Conservation (phyloP, 768 basidiomycete species). For the Suillus weaverae region DNA sequence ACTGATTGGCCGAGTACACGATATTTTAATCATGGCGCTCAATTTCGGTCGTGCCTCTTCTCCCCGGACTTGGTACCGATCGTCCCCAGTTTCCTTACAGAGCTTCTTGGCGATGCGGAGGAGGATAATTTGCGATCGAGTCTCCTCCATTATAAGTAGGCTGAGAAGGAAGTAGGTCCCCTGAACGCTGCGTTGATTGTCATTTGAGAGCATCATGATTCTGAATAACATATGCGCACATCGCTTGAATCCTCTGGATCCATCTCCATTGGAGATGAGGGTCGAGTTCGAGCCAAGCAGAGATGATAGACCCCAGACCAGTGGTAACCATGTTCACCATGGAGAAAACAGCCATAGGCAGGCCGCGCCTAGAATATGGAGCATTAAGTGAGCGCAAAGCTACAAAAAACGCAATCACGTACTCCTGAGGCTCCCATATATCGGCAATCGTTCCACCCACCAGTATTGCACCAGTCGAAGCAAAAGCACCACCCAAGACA, state of each 20-base stretch:
- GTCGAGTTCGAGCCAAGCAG: constrained; percentile 67
- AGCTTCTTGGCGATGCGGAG: constrained; percentile 58
- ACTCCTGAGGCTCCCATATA: constrained; percentile 64
- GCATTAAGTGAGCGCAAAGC: background rate
- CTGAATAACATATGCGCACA: constrained; percentile 37
- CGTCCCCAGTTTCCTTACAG: constrained; percentile 66
- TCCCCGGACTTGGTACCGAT: constrained; percentile 57
- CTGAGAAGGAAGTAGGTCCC: constrained; percentile 52
- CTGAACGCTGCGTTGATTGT: constrained; percentile 42
- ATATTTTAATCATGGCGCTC: constrained; percentile 58
- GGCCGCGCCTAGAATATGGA: constrained; percentile 50
- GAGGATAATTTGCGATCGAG: constrained; percentile 68
- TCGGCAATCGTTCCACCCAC: constrained; percentile 72
- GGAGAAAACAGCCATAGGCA: constrained; percentile 75
- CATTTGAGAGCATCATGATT: background rate
- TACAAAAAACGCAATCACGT: constrained; percentile 33
- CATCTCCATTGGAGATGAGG: constrained; percentile 67
- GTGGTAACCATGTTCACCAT: constrained; percentile 60
- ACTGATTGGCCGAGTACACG: constrained; percentile 72
- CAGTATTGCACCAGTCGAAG: constrained; percentile 66
- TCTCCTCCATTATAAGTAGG: constrained; percentile 64
- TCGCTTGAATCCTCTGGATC: constrained; percentile 81
- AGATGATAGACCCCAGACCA: constrained; percentile 61
- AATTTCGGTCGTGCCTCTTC: constrained; percentile 63
- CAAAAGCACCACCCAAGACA: constrained; percentile 62